These are phyloP conservation scores for Cordia subcordata DNA, from an alignment of 257 asterid species.

Conservation along the genomic window DNA sequence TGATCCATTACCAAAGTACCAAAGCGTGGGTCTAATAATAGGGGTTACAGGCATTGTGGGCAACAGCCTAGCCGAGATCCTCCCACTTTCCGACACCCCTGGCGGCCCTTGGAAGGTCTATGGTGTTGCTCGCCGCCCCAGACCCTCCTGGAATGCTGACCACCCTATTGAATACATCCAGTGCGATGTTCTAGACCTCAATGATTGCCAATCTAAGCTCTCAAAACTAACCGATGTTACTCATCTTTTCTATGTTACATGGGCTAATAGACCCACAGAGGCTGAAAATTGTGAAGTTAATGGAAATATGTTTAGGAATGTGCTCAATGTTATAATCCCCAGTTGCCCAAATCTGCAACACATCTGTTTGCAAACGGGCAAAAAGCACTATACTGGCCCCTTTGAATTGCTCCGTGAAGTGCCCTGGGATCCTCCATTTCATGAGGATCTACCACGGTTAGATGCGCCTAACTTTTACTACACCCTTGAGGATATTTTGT, in stretches of 20 bases:
- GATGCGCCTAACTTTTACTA: conserved; percentile 20
- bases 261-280: conserved; percentile 22
- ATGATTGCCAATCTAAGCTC: conserved; percentile 21
- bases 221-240: conserved; percentile 25
- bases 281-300: conserved; percentile 16
- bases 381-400: conserved; percentile 24
- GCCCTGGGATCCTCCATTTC: conserved; percentile 22
- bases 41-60: conserved; percentile 37
- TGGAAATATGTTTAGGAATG: conserved; percentile 28
- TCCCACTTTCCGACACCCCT: conserved; percentile 34
- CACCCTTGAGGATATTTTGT: conserved; percentile 27
- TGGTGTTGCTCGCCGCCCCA: conserved; percentile 34
- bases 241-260: conserved; percentile 30
- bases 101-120: conserved; percentile 43
- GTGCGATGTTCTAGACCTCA: conserved; percentile 21
- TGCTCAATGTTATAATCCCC: conserved; percentile 26
- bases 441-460: conserved; percentile 25
- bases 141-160: conserved; percentile 23
- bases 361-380: conserved; percentile 27
- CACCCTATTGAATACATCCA: conserved; percentile 19
- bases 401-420: conserved; percentile 13
- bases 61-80: conserved; percentile 35
- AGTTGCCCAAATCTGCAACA: conserved; percentile 31
- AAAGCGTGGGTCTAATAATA: conserved; percentile 26
- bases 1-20: conserved; percentile 12